A percentile compares a stretch with the other conserved stretches of the same genome.
Evolutionary conservation across 495 filamentous ascomycete species (phyloP).

Genomic region (Aspergillus egyptiacus): DNA sequence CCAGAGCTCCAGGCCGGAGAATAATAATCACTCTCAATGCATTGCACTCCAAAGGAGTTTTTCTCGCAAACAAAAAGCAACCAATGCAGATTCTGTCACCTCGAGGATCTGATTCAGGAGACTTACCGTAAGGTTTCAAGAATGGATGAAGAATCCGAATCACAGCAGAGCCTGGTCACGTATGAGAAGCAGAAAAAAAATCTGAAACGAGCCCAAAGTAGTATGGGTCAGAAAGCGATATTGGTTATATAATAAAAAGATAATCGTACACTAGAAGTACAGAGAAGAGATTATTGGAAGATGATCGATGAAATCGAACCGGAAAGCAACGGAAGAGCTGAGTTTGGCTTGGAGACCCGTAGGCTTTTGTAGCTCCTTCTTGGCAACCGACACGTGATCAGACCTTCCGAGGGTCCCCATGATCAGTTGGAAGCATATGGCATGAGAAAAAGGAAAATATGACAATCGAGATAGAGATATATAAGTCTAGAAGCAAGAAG

Average conservation of each 20-base stretch:
- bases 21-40: neutral
- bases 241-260: constrained; percentile 14
- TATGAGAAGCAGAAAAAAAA: constrained; percentile 9
- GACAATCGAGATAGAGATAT: neutral
- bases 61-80: neutral
- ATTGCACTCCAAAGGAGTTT: neutral
- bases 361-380: constrained; percentile 12
- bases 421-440: neutral
- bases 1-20: constrained; percentile 7
- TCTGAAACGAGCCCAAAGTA: constrained; percentile 5
- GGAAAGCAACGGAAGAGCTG: neutral
- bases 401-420: no score
- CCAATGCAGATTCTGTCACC: neutral
- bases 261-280: constrained; percentile 10
- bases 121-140: constrained; percentile 8
- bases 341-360: neutral
- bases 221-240: constrained; percentile 11
- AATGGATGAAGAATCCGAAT: neutral
- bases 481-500: constrained; percentile 12
- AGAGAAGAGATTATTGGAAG: neutral
- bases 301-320: neutral
- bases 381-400: constrained; percentile 5
- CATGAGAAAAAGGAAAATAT: neutral
- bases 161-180: neutral
- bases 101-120: neutral